Evolutionary conservation across 1,284 basidiomycete species (phyloP).

Genomic region (Spongiforma sp.): DNA sequence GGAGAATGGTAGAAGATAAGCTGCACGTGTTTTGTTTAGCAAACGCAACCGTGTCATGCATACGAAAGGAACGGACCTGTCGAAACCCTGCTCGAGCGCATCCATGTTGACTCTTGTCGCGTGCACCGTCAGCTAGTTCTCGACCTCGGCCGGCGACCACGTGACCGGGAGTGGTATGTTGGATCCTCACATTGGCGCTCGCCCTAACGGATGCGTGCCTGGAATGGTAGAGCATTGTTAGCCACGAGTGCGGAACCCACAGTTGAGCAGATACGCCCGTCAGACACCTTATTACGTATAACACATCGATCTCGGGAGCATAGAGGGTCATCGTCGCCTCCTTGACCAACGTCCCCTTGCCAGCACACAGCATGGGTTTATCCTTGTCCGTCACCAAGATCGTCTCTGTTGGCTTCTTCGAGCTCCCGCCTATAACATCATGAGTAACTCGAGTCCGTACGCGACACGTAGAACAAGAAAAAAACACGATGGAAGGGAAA

Average conservation of each 20-base stretch:
- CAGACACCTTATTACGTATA: conserved; percentile 15
- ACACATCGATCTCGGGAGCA: conserved; percentile 30
- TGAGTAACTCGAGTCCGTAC: not conserved
- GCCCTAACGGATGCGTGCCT: conserved; percentile 14
- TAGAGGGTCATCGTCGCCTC: conserved; percentile 35
- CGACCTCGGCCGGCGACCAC: conserved; percentile 25
- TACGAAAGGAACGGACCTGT: conserved; percentile 27
- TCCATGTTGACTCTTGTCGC: conserved; percentile 29
- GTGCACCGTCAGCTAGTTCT: conserved; percentile 34
- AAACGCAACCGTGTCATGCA: not conserved
- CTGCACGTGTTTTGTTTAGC: conserved; percentile 16
- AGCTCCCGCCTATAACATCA: conserved; percentile 25
- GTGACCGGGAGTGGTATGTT: conserved; percentile 19
- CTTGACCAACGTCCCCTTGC: conserved; percentile 35
- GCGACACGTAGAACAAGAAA: not conserved
- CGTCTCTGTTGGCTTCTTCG: conserved; percentile 38
- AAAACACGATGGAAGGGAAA: too few relatives aligned
- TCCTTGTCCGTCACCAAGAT: conserved; percentile 19
- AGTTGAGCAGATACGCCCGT: too few relatives aligned
- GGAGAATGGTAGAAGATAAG: conserved; percentile 29
- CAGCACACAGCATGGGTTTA: conserved; percentile 33
- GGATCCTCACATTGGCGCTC: conserved; percentile 15
- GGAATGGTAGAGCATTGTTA: too few relatives aligned
- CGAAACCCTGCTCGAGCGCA: conserved; percentile 35
- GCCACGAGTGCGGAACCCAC: not conserved